Evolutionary conservation across 2,329 filamentous ascomycete species (phyloP), one percentile per base, ranked within the genome.

Genomic region (Aspergillus clavatus): DNA sequence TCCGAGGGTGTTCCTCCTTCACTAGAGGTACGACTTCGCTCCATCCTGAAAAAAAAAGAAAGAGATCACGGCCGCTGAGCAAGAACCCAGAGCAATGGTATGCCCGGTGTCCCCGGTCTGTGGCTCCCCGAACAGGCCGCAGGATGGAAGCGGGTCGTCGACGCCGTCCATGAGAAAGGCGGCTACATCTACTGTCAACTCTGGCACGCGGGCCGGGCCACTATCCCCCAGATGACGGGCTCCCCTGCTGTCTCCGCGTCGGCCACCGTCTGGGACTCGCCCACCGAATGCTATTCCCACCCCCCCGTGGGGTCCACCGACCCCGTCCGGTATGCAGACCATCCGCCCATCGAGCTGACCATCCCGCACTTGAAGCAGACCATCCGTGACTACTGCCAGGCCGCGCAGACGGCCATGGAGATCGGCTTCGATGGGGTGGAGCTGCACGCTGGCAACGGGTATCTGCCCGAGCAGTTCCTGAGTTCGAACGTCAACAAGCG

Each of bases 401-500:
- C 72, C 1, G 73, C 74, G 1, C 63, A 65, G 49, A 75, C 61
- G 54, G 80, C 80, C 0, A 70, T 83, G 21, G 72, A 75, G 37
- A 73, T 71, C 42, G 79, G 79, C 0, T 81, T 78, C 35, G 75
- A 78, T 47, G 75, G 74, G 1, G 70, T 78, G 2, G 75, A 78
- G 50, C 58, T 78, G 11, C 75, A 78, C 48, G 63, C 60, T 2
- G 72, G 60, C 3, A 77, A 78, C 47, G 75, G 74, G 1, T 78
- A 78, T 45, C 63, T 79, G 3, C 66, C 73, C 0, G 76, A 79
- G 49, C 75, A 79, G 48, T 79, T 79, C 55, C 56, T 73, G 4
- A 73, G 74, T 48, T 72, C 72, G 33, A 73, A 69, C 26, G 63
- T 70, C 49, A 80, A 79, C 58, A 67, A 66, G 49, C 65, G 76